phyloP scores from a whole-genome alignment of 2,329 filamentous ascomycete species.

The Cladosporium sp. region DNA sequence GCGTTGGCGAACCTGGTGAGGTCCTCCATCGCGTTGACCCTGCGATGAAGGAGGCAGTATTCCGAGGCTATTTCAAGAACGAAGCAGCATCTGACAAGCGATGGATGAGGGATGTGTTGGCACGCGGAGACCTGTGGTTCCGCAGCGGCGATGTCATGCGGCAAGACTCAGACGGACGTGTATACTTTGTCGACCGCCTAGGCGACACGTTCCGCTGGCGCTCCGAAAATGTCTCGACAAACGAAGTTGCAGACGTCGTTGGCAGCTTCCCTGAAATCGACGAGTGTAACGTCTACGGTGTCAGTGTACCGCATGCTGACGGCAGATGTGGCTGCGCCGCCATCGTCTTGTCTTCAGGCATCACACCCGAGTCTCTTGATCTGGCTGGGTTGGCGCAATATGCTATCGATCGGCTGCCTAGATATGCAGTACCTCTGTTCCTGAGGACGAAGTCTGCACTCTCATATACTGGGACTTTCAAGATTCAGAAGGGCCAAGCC shows the following conservation, averaged over 20 bases:
- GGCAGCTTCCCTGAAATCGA: conserved; percentile 61
- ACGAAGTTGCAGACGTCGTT: conserved; percentile 69
- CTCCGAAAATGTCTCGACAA: conserved; percentile 45
- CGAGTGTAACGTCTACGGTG: conserved; percentile 83
- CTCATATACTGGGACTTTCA: conserved; percentile 76
- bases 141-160: conserved; percentile 74
- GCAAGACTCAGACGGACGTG: conserved; percentile 64
- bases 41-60: conserved; percentile 56
- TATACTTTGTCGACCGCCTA: conserved; percentile 77
- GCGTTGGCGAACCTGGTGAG: conserved; percentile 66
- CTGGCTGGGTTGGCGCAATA: conserved; percentile 61
- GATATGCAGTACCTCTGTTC: conserved; percentile 74
- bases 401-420: conserved; percentile 56
- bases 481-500: conserved; percentile 75
- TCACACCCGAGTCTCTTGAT: conserved; percentile 43
- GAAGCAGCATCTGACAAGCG: conserved; percentile 65
- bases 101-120: conserved; percentile 67
- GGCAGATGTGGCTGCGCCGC: conserved; percentile 79
- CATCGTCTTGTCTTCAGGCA: conserved; percentile 51
- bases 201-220: conserved; percentile 78
- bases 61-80: conserved; percentile 81
- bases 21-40: conserved; percentile 66
- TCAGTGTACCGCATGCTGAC: conserved; percentile 73
- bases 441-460: conserved; percentile 60
- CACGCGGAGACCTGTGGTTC: conserved; percentile 76